A percentile compares a stretch with the other conserved stretches of the same genome.
These are phyloP conservation scores for Lipomyces chichibuensis DNA, from an alignment of 805 yeast species.

Conservation along the genomic window DNA sequence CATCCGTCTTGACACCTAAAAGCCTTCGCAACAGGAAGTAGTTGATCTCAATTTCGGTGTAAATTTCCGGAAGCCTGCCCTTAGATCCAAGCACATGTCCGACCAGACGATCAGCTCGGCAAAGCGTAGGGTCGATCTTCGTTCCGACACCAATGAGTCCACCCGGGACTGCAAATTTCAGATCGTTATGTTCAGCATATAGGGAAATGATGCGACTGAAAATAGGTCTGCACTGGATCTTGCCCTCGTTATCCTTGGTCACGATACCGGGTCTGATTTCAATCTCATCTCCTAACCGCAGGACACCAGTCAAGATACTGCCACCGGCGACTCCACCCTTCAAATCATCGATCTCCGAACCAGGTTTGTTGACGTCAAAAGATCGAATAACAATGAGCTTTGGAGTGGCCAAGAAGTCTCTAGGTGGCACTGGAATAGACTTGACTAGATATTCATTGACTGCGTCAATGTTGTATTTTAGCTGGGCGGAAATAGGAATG, in stretches of 20 bases:
- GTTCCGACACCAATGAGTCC: constrained; percentile 99
- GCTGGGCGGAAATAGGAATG: constrained; percentile 97
- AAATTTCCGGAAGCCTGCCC: constrained; percentile 93
- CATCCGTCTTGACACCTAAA: constrained; percentile 88
- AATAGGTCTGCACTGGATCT: constrained; percentile 93
- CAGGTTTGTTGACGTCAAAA: constrained; percentile 98
- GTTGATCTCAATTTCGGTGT: constrained; percentile 96
- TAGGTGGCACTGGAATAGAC: constrained; percentile 91
- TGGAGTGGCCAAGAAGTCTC: constrained; percentile 94
- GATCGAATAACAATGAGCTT: constrained; percentile 96
- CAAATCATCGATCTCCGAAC: constrained; percentile 93
- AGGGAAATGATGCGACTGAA: constrained; percentile 90
- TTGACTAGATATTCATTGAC: constrained; percentile 95
- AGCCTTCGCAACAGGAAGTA: constrained; percentile 95
- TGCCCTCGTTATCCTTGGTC: constrained; percentile 84
- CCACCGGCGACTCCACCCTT: constrained; percentile 99
- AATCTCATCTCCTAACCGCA: constrained; percentile 95
- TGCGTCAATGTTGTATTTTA: constrained; percentile 97
- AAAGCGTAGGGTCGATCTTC: constrained; percentile 95
- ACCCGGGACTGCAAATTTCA: constrained; percentile 99
- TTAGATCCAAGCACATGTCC: constrained; percentile 99
- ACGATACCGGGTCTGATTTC: constrained; percentile 99
- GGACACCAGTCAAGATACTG: constrained; percentile 94
- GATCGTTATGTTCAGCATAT: constrained; percentile 96
- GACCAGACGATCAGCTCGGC: constrained; percentile 98